Conservation (phyloP, 208 protist species). For the Leptomonas seymouri region DNA sequence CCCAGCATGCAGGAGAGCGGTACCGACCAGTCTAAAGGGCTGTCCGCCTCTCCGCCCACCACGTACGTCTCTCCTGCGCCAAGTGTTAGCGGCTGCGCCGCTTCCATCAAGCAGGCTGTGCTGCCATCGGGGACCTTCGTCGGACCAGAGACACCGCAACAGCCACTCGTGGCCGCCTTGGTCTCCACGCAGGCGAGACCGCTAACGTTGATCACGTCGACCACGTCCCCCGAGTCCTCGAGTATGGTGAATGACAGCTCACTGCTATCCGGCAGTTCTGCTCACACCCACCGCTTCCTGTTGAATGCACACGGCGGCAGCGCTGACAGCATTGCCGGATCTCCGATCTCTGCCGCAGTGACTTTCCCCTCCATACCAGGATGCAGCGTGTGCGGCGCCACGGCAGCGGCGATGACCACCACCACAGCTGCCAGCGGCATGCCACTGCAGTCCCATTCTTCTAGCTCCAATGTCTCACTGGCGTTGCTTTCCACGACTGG, state of each 20-base stretch:
- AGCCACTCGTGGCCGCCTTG: not conserved
- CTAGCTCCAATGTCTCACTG: not conserved
- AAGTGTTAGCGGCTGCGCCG: not conserved
- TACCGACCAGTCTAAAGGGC: no score
- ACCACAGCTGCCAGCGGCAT: not conserved
- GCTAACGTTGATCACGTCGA: not conserved
- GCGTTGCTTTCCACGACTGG: not conserved
- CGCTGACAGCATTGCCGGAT: conserved; percentile 2
- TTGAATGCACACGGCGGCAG: conserved; percentile 14
- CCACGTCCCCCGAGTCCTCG: conserved; percentile 3
- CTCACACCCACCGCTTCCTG: conserved; percentile 20
- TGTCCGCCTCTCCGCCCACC: not conserved
- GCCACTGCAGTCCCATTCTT: not conserved
- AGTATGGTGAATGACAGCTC: conserved; percentile 8
- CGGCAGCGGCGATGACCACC: no score
- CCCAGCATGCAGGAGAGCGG: not conserved
- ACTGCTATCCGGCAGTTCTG: conserved; percentile 2
- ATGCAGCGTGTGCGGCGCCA: not conserved
- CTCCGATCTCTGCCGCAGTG: not conserved
- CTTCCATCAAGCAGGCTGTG: not conserved
- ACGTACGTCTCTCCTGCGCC: not conserved
- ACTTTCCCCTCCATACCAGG: not conserved
- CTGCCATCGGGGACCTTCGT: not conserved
- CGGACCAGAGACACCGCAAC: not conserved
- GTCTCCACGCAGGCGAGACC: conserved; percentile 14